Percentiles rank a stretch among this genome's conserved stretches.
Conservation (phyloP, 129 eudicot species). For the Scalesia atractyloides region DNA sequence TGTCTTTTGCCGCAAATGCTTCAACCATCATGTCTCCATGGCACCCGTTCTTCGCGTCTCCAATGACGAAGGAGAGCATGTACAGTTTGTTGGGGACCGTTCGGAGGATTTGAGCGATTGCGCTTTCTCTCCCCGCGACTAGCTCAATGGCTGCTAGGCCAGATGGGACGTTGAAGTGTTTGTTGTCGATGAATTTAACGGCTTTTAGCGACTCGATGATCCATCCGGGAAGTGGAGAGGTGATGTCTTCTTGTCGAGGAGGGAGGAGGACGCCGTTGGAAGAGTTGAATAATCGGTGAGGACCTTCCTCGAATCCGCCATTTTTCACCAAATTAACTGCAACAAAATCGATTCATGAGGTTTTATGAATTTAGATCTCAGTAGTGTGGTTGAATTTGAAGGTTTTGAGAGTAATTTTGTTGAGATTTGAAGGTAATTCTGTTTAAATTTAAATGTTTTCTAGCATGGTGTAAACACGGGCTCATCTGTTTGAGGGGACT, state of each 20-base stretch:
- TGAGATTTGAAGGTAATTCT: background rate
- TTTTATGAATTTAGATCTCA: background rate
- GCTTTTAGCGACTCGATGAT: conserved; percentile 89
- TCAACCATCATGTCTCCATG: conserved; percentile 94
- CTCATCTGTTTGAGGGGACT: too few species aligned
- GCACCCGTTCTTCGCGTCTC: conserved; percentile 78
- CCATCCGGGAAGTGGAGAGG: conserved; percentile 94
- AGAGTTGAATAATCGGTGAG: conserved; percentile 58
- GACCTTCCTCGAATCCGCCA: conserved; percentile 85
- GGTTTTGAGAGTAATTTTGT: background rate
- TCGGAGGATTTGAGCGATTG: conserved; percentile 67
- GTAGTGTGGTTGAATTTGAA: too few species aligned
- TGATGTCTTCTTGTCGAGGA: conserved; percentile 65
- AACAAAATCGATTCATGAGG: background rate
- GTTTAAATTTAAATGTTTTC: too few species aligned
- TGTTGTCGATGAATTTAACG: conserved; percentile 66
- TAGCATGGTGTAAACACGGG: too few species aligned
- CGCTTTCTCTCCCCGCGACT: conserved; percentile 94
- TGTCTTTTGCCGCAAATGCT: conserved; percentile 66
- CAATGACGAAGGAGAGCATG: conserved; percentile 57
- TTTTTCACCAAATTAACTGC: conserved; percentile 74
- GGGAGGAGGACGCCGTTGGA: conserved; percentile 82
- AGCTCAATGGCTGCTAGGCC: conserved; percentile 70
- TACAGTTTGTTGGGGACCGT: conserved; percentile 60
- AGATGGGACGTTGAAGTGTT: conserved; percentile 68